Evolutionary conservation across 805 yeast genomes (phyloP), one percentile per base, ranked within the genome.

Genomic region (Suhomyces sp.): DNA sequence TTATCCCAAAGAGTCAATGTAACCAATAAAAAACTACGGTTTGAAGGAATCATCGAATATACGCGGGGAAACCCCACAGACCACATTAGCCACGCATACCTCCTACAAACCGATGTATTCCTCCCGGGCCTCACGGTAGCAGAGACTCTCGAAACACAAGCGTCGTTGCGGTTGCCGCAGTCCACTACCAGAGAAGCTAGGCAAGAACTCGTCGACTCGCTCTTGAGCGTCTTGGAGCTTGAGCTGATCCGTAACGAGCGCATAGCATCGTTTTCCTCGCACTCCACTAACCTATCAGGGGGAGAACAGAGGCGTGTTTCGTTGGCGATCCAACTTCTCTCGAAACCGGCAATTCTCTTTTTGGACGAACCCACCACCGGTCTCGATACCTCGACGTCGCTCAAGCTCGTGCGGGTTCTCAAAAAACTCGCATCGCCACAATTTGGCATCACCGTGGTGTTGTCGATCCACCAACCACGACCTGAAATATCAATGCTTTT

Each of bases 301-400:
- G 96, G 97, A 29, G 96, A 89, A 62, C 86, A 84, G 60, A 67
- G 96, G 60, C 68, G 96, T 53, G 76, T 87, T 3, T 85, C 92
- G 44, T 79, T 89, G 35, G 96, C 89, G 0, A 80, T 89, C 15
- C 96, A 89, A 64, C 70, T 89, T 62, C 73, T 89, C 46, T 80
- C 87, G 5, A 86, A 84, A 56, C 96, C 96, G 0, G 82, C 91
- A 0, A 71, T 89, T 1, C 67, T 90, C 53, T 89, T 89, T 60
- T 67, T 89, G 43, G 97, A 89, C 65, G 96, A 89, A 60, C 96
- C 96, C 5, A 89, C 96, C 0, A 89, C 96, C 0, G 96, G 96
- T 0, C 69, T 89, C 31, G 96, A 89, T 66, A 84, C 96, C 4
- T 83, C 82, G 54, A 84, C 91, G 10, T 92, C 96, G 0, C 80